Base-by-base conservation (phyloP, 225 moss, liverwort and hornwort genomes). In the Physcomitrellopsis africana region DNA sequence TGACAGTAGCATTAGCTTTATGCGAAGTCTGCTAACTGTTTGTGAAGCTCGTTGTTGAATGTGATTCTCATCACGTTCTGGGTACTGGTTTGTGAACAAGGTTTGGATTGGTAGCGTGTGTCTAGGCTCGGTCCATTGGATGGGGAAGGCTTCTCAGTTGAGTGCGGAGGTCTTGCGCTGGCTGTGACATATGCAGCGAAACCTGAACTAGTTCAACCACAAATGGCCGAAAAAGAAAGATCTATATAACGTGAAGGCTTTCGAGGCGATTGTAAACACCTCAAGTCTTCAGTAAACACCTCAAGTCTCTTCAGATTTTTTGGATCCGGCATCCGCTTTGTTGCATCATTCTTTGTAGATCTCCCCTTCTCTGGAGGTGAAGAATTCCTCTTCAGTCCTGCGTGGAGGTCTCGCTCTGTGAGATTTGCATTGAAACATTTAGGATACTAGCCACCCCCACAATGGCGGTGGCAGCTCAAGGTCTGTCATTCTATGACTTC, bases 141-240 rank as follows among this genome's bases (percentile, higher is more conserved):
- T 10, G 45, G 32, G 20, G 45, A 0, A 16, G 10, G 9, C 15
- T 16, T 49, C 15, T 51, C 42, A 17, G 37, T 57, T 37, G 5
- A n/a, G 7, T 42, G 65, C 17, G 17, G 64, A 12, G 8, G 10
- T 45, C 18, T 12, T 44, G 7, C 32, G 32, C 32, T 5, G 32
- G 1, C 4, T 7, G 32, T 37, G 32, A 5, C 32, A 37, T 37
- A 37, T 4, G 32, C 32, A 37, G 32, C 32, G 32, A 37, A 37
- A 37, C 32, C 32, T 37, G 32, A 37, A 37, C 32, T 37, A 4
- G 32, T 37, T 60, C 42, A 18, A 37, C 69, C 59, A 83, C 80
- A 73, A 83, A 83, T 83, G 83, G 83, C 83, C 80, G 83, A 80
- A 65, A 83, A 80, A 73, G 83, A 83, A 80, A 77, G 83, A 80